A percentile compares a stretch with the other conserved stretches of the same genome.
Conservation (phyloP, 495 filamentous ascomycete genomes). For the Neurospora pannonica region DNA sequence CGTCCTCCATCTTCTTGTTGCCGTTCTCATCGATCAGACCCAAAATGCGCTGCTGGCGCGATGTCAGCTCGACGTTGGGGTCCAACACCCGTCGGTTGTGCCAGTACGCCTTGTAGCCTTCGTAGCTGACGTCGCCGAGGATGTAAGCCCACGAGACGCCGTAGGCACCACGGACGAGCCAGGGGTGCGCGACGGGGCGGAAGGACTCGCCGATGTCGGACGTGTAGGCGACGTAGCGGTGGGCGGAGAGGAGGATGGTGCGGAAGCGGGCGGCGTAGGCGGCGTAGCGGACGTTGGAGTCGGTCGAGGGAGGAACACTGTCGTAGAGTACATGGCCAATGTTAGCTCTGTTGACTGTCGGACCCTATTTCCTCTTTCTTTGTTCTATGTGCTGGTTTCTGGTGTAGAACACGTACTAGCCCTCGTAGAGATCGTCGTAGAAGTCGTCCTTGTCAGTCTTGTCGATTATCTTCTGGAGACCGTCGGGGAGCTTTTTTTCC, state of each 20-base stretch:
- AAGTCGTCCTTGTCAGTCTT: slow-evolving; percentile 63
- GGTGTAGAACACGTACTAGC: slow-evolving; percentile 56
- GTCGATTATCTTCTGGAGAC: slow-evolving; percentile 60
- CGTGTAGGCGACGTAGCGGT: slow-evolving; percentile 96
- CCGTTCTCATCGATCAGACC: slow-evolving; percentile 19
- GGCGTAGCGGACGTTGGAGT: slow-evolving; percentile 79
- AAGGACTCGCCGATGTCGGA: slow-evolving; percentile 97
- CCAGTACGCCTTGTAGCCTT: slow-evolving; percentile 91
- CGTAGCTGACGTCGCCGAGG: slow-evolving; percentile 79
- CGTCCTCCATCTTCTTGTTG: slow-evolving; percentile 3
- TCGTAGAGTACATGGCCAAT: slow-evolving; percentile 7
- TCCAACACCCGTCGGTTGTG: slow-evolving; percentile 59
- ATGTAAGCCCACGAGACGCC: slow-evolving; percentile 89
- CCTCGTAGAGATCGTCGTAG: slow-evolving; percentile 66
- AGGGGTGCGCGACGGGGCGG: slow-evolving; percentile 82
- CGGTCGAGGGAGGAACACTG: slow-evolving; percentile 73
- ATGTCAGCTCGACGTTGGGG: slow-evolving; percentile 35
- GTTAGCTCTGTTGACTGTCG: neutral
- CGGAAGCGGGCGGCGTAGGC: slow-evolving; percentile 81
- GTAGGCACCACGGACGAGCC: slow-evolving; percentile 72
- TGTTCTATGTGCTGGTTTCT: neutral
- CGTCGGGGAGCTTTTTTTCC: slow-evolving; percentile 56
- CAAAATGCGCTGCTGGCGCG: slow-evolving; percentile 26
- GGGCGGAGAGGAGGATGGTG: slow-evolving; percentile 81
- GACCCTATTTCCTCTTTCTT: neutral